A percentile compares a stretch with the other conserved stretches of the same genome.
phyloP scores from a whole-genome alignment of 257 asterid genomes.

The Plantago ovata region DNA sequence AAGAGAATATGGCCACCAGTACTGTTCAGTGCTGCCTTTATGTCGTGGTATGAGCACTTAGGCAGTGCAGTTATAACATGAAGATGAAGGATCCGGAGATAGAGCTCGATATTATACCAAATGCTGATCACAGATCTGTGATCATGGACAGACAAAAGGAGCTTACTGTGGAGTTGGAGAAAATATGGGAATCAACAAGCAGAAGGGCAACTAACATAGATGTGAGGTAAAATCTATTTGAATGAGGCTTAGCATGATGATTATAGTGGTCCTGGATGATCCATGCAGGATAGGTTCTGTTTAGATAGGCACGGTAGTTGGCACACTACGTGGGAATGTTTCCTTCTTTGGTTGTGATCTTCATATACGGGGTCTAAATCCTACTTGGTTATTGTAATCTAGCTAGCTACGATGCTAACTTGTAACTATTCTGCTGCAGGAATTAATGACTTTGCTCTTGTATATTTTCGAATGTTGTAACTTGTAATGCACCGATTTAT shows the following conservation, averaged over 20 bases:
- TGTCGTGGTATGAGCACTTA: conserved; percentile 92
- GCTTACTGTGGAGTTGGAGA: conserved; percentile 40
- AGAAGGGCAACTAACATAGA: background rate
- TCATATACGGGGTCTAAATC: too few species aligned
- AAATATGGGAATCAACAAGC: conserved; percentile 39
- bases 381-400: too few species aligned
- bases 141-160: conserved; percentile 47
- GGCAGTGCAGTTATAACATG: conserved; percentile 65
- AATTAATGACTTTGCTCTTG: too few species aligned
- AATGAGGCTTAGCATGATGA: background rate
- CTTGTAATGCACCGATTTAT: too few species aligned
- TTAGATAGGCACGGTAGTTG: too few species aligned
- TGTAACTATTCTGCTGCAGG: too few species aligned
- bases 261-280: too few species aligned
- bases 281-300: too few species aligned
- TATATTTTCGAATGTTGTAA: too few species aligned
- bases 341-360: too few species aligned
- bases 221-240: background rate
- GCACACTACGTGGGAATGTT: too few species aligned
- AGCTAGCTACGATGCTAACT: too few species aligned
- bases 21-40: conserved; percentile 61
- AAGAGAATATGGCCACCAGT: conserved; percentile 76
- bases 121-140: conserved; percentile 54
- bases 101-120: conserved; percentile 36
- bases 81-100: conserved; percentile 48